Evolutionary conservation across 106 monocot species (phyloP).

Genomic region (Platanthera zijinensis): DNA sequence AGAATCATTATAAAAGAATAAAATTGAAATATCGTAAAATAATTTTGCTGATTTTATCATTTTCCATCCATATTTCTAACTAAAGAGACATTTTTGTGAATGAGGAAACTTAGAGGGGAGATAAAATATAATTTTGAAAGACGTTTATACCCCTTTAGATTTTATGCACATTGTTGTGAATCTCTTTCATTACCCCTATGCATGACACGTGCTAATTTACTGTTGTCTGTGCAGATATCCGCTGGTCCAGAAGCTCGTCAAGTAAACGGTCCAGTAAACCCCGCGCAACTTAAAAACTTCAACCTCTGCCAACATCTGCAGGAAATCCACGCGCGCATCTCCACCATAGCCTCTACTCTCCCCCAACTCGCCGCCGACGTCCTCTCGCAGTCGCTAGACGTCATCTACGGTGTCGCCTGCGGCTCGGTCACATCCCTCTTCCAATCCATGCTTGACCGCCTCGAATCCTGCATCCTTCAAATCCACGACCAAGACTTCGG

Average conservation of each 20-base stretch:
- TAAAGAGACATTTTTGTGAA: too few species aligned
- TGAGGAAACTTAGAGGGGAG: too few species aligned
- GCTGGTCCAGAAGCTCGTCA: constrained; percentile 92
- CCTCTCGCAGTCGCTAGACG: constrained; percentile 67
- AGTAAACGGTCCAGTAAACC: constrained; percentile 65
- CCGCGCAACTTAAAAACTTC: constrained; percentile 83
- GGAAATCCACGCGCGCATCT: constrained; percentile 66
- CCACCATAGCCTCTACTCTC: constrained; percentile 35
- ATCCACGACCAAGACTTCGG: constrained; percentile 86
- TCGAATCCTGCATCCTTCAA: constrained; percentile 65
- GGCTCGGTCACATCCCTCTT: constrained; percentile 78
- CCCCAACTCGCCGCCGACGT: constrained; percentile 47
- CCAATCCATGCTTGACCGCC: constrained; percentile 76
- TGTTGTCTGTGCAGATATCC: constrained; percentile 40
- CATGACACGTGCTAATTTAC: too few species aligned
- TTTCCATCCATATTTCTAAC: too few species aligned
- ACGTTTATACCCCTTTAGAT: too few species aligned
- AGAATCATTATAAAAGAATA: too few species aligned
- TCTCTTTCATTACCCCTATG: too few species aligned
- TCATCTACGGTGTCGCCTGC: constrained; percentile 69
- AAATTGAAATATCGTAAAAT: too few species aligned
- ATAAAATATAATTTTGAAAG: too few species aligned
- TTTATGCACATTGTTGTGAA: too few species aligned
- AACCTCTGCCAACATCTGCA: constrained; percentile 82
- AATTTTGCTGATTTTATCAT: too few species aligned